These are phyloP conservation scores for Cystobasidiaceae sp. DNA, from an alignment of 1,284 basidiomycete species.

Conservation along the genomic window DNA sequence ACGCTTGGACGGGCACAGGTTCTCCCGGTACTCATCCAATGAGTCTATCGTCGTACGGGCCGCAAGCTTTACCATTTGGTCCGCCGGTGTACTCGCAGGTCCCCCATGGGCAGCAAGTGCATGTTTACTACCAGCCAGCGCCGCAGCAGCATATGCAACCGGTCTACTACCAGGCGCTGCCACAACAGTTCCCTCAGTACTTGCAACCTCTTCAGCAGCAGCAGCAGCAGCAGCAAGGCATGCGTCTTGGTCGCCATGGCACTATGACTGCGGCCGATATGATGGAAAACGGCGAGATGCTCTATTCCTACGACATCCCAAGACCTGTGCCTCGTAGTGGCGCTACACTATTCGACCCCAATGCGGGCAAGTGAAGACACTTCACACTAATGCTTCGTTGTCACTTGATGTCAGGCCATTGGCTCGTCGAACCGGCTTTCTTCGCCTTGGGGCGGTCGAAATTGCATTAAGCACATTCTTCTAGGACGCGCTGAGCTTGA, in stretches of 20 bases:
- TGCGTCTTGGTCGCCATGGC: not conserved
- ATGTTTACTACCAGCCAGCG: not conserved
- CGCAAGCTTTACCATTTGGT: too few relatives aligned
- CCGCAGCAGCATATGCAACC: too few relatives aligned
- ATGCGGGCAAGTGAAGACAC: slow-evolving; percentile 4
- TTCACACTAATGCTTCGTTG: too few relatives aligned
- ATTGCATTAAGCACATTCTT: too few relatives aligned
- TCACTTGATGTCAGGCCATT: too few relatives aligned
- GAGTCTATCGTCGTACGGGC: too few relatives aligned
- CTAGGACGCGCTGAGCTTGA: too few relatives aligned
- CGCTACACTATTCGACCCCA: slow-evolving; percentile 24
- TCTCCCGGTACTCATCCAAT: too few relatives aligned
- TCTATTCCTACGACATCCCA: slow-evolving; percentile 28
- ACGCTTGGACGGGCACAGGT: too few relatives aligned
- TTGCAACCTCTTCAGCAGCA: not conserved
- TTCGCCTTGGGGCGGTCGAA: too few relatives aligned
- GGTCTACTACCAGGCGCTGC: not conserved
- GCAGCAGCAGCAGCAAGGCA: not conserved
- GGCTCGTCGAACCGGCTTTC: too few relatives aligned
- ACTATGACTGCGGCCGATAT: slow-evolving; percentile 22
- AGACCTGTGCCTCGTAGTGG: slow-evolving; percentile 22
- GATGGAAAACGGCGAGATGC: slow-evolving; percentile 27
- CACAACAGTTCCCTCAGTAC: not conserved
- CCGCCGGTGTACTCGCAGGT: too few relatives aligned
- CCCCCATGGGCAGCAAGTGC: not conserved